A percentile compares a stretch with the other conserved stretches of the same genome.
Evolutionary conservation across 2,329 filamentous ascomycete genomes (phyloP).

Genomic region (Sporothrix phasma): DNA sequence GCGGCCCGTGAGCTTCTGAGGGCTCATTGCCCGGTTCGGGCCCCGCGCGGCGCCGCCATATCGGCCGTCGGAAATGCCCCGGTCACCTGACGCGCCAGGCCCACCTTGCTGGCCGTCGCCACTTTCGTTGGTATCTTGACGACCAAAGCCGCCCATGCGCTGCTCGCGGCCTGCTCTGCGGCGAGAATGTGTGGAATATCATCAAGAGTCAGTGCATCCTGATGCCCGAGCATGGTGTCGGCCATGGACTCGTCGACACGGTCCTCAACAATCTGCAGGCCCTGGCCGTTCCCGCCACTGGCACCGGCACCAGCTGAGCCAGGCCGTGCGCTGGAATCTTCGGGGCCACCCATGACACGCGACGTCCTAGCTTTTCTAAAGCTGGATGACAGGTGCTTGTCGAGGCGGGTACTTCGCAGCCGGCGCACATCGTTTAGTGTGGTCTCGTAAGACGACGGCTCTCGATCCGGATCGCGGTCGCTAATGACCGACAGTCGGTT

Average conservation of each 20-base stretch:
- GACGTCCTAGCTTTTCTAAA: conserved; percentile 85
- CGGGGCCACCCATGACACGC: conserved; percentile 81
- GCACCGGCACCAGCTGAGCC: conserved; percentile 57
- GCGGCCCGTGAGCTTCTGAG: conserved; percentile 39
- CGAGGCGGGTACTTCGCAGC: conserved; percentile 82
- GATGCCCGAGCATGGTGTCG: conserved; percentile 77
- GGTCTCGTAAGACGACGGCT: conserved; percentile 75
- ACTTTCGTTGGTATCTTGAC: conserved; percentile 50
- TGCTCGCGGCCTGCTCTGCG: conserved; percentile 92
- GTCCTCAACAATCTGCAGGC: conserved; percentile 73
- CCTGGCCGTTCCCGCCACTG: conserved; percentile 41
- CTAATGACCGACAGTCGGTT: conserved; percentile 35
- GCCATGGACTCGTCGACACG: conserved; percentile 59
- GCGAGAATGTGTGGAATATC: conserved; percentile 95
- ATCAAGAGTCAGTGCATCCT: conserved; percentile 86
- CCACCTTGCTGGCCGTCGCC: conserved; percentile 36
- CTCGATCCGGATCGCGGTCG: conserved; percentile 54
- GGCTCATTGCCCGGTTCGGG: neutral
- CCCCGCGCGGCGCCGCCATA: conserved; percentile 21
- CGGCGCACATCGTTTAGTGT: conserved; percentile 91
- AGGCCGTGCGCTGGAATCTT: conserved; percentile 56
- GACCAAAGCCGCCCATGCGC: conserved; percentile 65
- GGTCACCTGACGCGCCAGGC: neutral
- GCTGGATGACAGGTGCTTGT: conserved; percentile 88
- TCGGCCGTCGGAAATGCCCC: neutral